Conservation (phyloP, 73 alveolate genomes). For the Tetrahymena malaccensis region DNA sequence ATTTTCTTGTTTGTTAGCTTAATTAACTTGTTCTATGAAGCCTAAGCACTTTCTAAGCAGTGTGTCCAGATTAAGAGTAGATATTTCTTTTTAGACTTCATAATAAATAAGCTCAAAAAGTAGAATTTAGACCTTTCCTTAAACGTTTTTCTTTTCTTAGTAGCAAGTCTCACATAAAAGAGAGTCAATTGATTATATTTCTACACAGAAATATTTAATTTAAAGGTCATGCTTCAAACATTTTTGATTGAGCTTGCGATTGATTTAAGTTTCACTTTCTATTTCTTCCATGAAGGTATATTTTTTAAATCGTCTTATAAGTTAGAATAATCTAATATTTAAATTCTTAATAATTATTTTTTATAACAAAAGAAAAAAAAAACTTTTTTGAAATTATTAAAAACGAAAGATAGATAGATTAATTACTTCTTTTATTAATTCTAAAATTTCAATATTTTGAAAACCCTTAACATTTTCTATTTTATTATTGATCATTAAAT, state of each 20-base stretch:
- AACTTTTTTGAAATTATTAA: neutral
- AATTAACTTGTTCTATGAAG: neutral
- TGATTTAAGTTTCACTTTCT: neutral
- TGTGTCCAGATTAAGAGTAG: neutral
- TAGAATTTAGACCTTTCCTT: neutral
- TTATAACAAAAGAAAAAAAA: no score
- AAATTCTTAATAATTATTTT: no score
- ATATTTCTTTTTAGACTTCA: neutral
- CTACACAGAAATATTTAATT: neutral
- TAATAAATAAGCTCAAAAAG: neutral
- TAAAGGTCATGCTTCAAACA: neutral
- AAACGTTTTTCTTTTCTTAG: neutral
- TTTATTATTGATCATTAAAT: no score
- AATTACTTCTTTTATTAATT: no score
- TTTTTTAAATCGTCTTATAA: no score
- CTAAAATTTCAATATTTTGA: no score
- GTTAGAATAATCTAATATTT: neutral
- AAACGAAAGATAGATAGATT: neutral
- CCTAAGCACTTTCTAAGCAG: neutral
- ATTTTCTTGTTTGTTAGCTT: neutral
- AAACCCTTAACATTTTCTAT: no score
- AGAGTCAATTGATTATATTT: neutral
- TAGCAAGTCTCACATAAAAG: neutral
- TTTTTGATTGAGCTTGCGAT: neutral
- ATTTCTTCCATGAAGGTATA: neutral